Percentiles rank a stretch among this genome's conserved stretches.
phyloP scores from a whole-genome alignment of 192 early-diverging fungal genomes.

The Funneliformis geosporum region DNA sequence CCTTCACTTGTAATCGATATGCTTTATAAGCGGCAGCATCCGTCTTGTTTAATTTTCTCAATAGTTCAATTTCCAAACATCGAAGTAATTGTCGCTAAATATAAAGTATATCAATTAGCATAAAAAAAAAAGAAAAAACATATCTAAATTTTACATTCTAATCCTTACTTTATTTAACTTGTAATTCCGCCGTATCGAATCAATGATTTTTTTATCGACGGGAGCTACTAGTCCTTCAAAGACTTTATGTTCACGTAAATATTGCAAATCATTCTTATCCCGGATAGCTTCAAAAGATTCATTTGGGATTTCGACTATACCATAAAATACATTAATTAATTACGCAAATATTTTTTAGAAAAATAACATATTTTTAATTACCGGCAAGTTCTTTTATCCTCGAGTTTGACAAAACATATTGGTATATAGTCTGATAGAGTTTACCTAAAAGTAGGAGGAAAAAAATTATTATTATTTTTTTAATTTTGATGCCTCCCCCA shows the following conservation, averaged over 20 bases:
- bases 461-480: background rate
- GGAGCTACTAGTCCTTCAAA: constrained; percentile 66
- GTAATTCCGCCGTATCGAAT: constrained; percentile 54
- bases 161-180: constrained; percentile 75
- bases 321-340: constrained; percentile 14
- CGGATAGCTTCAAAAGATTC: constrained; percentile 85
- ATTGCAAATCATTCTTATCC: constrained; percentile 79
- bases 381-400: constrained; percentile 65
- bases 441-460: constrained; percentile 40
- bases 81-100: constrained; percentile 74
- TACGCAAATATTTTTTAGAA: constrained; percentile 8
- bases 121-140: background rate
- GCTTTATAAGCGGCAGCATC: constrained; percentile 48
- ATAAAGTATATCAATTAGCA: background rate
- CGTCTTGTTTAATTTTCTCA: constrained; percentile 60
- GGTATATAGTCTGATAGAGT: constrained; percentile 67
- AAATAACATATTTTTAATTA: constrained; percentile 27
- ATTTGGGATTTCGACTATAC: constrained; percentile 88
- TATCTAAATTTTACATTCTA: background rate
- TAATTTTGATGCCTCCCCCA: background rate
- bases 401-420: constrained; percentile 43
- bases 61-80: constrained; percentile 78
- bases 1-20: constrained; percentile 84
- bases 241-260: constrained; percentile 55
- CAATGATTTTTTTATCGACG: constrained; percentile 51